Evolutionary conservation across 73 alveolate genomes (phyloP).

Genomic region (Urostyla sp.): DNA sequence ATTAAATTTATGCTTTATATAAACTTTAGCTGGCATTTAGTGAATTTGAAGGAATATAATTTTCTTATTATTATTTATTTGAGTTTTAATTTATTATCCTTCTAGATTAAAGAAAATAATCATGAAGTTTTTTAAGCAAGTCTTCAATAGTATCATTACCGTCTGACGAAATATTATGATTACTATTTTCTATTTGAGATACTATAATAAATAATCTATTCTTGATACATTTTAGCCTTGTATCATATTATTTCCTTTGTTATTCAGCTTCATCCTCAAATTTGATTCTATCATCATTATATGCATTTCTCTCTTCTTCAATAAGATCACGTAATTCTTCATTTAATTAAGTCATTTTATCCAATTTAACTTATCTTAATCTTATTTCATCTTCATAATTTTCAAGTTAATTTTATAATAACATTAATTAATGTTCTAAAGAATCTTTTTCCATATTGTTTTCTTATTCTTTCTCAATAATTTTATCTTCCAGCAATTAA

Average conservation of each 20-base stretch:
- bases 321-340: conserved; percentile 20
- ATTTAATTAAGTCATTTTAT: neutral
- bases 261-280: neutral
- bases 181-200: neutral
- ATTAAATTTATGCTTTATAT: no score
- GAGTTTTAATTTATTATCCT: no score
- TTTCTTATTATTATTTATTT: no score
- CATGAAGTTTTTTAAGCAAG: neutral
- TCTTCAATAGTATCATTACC: conserved; percentile 25
- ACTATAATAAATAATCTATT: neutral
- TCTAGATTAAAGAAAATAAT: neutral
- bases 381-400: conserved; percentile 11
- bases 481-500: neutral
- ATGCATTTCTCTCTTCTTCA: conserved; percentile 14
- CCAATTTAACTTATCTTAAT: neutral
- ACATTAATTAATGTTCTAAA: neutral
- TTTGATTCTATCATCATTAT: neutral
- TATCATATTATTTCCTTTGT: neutral
- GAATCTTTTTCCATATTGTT: neutral
- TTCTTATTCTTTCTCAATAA: neutral
- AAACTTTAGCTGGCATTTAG: no score
- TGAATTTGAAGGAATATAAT: no score
- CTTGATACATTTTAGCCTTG: conserved; percentile 1
- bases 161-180: neutral
- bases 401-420: conserved; percentile 11